Conservation (phyloP, 169 alveolate genomes). For the Plasmodium ovale region DNA sequence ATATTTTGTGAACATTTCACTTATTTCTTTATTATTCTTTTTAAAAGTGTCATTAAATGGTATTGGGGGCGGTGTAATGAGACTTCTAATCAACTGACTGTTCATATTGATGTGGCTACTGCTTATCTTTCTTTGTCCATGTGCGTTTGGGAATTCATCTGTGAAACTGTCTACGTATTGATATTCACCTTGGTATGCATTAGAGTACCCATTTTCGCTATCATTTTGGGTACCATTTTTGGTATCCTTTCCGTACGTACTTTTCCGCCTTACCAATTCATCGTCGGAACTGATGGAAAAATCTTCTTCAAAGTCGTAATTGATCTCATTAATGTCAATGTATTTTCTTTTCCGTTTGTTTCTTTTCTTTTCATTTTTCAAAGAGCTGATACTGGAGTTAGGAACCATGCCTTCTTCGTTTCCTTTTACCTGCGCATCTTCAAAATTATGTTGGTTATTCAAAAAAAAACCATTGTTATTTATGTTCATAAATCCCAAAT, state of each 20-base stretch:
- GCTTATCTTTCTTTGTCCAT: not conserved
- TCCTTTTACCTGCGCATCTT: too few species aligned
- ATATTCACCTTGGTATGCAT: not conserved
- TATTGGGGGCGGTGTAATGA: slow-evolving; percentile 56
- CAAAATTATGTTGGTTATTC: slow-evolving; percentile 9
- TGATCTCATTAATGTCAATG: slow-evolving; percentile 35
- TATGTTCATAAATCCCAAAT: slow-evolving; percentile 8
- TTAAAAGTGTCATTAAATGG: slow-evolving; percentile 45
- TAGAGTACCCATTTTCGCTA: not conserved
- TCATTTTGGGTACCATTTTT: too few species aligned
- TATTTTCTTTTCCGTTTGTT: slow-evolving; percentile 54
- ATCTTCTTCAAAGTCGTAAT: slow-evolving; percentile 65
- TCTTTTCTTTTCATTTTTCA: not conserved
- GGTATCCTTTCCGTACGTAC: slow-evolving; percentile 1
- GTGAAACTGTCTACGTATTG: not conserved
- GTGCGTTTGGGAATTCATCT: not conserved
- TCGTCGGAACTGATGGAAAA: slow-evolving; percentile 41
- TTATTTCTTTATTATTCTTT: slow-evolving; percentile 72
- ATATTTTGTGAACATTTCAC: slow-evolving; percentile 46
- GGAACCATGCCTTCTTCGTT: not conserved
- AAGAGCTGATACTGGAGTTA: not conserved
- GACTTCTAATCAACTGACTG: slow-evolving; percentile 29
- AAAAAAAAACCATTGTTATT: slow-evolving; percentile 6
- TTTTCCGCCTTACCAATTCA: slow-evolving; percentile 12
- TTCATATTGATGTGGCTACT: slow-evolving; percentile 33